Conservation (phyloP, 2,329 filamentous ascomycete species). For the Endocalyx cinctus region DNA sequence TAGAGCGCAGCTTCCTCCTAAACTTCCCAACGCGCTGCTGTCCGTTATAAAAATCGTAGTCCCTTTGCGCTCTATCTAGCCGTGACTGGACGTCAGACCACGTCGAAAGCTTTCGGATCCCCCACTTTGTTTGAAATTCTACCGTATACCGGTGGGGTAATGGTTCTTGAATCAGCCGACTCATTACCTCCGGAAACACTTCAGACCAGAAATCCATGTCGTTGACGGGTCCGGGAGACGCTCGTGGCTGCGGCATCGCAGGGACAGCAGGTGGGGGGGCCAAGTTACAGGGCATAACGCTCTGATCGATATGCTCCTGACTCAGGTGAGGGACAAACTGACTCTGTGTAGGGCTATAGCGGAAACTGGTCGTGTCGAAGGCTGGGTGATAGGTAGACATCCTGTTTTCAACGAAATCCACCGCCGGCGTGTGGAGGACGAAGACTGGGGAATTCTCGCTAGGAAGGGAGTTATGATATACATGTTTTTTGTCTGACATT, state of each 20-base stretch:
- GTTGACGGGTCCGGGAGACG: constrained; percentile 1
- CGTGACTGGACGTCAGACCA: constrained; percentile 5
- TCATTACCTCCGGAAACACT: constrained; percentile 5
- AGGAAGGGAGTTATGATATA: not conserved
- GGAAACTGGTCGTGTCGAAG: constrained; percentile 2
- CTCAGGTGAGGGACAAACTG: constrained; percentile 2
- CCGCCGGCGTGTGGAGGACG: constrained; percentile 4
- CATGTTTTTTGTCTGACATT: no score
- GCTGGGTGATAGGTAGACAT: constrained; percentile 4
- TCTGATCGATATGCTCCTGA: not conserved
- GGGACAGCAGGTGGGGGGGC: not conserved
- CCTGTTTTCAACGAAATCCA: constrained; percentile 7
- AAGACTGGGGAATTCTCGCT: not conserved
- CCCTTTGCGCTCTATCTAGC: constrained; percentile 4
- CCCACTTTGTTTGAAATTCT: no score
- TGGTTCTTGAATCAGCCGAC: not conserved
- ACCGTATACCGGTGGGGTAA: not conserved
- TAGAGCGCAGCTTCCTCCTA: constrained; percentile 3
- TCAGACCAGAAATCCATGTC: constrained; percentile 6
- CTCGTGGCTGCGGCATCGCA: constrained; percentile 1
- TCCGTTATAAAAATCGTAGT: constrained; percentile 3
- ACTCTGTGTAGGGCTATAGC: constrained; percentile 5
- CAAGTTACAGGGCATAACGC: not conserved
- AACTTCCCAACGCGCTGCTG: constrained; percentile 4
- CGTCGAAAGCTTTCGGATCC: constrained; percentile 1